Conservation (phyloP, 495 filamentous ascomycete species). For the Podospora pseudocomata region DNA sequence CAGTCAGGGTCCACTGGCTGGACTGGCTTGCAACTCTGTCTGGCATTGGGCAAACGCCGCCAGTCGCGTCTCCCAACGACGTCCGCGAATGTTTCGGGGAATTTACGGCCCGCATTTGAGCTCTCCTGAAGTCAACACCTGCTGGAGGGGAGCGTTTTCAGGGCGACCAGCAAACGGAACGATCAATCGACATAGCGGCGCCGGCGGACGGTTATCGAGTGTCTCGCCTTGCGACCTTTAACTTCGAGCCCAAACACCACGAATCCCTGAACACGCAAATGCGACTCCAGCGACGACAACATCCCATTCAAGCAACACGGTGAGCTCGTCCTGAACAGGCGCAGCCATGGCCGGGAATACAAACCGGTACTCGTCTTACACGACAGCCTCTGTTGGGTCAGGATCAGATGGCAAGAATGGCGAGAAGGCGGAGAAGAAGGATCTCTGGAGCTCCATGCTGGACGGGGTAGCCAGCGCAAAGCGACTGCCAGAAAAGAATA, state of each 20-base stretch:
- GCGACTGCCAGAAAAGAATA: constrained; percentile 85
- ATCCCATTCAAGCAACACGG: neutral
- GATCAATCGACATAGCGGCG: neutral
- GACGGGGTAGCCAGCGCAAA: constrained; percentile 87
- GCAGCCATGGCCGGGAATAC: constrained; percentile 53
- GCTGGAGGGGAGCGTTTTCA: neutral
- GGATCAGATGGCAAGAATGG: constrained; percentile 53
- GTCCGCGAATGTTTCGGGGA: constrained; percentile 14
- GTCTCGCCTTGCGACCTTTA: neutral
- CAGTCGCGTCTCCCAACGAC: constrained; percentile 15
- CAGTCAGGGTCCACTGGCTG: constrained; percentile 6
- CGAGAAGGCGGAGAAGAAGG: constrained; percentile 67
- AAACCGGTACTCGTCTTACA: constrained; percentile 54
- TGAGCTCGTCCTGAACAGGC: neutral
- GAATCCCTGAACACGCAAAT: constrained; percentile 8
- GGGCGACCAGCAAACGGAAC: neutral
- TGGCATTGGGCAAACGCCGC: constrained; percentile 5
- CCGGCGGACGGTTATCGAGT: neutral
- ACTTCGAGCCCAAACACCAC: neutral
- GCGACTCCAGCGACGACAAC: constrained; percentile 17
- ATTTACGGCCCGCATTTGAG: constrained; percentile 17
- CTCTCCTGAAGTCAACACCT: neutral
- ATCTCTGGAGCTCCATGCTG: constrained; percentile 93
- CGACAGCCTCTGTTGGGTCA: constrained; percentile 43
- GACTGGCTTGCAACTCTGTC: constrained; percentile 6